Conservation (phyloP, 768 basidiomycete genomes). For the Hebeloma cylindrosporum region DNA sequence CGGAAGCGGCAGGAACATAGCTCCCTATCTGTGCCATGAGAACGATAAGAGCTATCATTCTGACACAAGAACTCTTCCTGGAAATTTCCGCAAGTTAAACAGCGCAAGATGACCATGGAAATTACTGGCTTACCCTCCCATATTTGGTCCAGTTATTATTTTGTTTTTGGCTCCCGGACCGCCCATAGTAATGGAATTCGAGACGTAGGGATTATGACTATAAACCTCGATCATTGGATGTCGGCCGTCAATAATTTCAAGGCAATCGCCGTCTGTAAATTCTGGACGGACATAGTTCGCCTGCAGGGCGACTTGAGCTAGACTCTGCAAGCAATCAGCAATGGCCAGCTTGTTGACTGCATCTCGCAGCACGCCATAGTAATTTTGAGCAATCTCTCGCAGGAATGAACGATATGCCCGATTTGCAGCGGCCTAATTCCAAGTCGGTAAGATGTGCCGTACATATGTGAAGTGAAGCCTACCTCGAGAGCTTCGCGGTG, state of each 20-base stretch:
- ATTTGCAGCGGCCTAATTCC: slow-evolving; percentile 53
- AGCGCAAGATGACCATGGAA: not conserved
- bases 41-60: slow-evolving; percentile 75
- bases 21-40: slow-evolving; percentile 93
- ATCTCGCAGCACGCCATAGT: slow-evolving; percentile 72
- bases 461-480: not conserved
- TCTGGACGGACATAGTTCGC: slow-evolving; percentile 76
- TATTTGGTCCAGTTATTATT: slow-evolving; percentile 84
- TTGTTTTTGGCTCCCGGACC: slow-evolving; percentile 51
- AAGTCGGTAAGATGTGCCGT: not conserved
- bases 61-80: slow-evolving; percentile 82
- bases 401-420: slow-evolving; percentile 70
- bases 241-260: slow-evolving; percentile 81
- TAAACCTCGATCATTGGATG: slow-evolving; percentile 93
- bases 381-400: slow-evolving; percentile 59
- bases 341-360: slow-evolving; percentile 78
- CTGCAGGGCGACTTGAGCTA: slow-evolving; percentile 77
- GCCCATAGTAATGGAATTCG: slow-evolving; percentile 75
- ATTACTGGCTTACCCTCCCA: slow-evolving; percentile 57
- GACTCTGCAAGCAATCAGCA: slow-evolving; percentile 84
- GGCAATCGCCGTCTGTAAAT: slow-evolving; percentile 62
- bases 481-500: slow-evolving; percentile 69
- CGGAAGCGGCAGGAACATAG: slow-evolving; percentile 81
- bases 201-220: slow-evolving; percentile 78
- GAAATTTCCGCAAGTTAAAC: slow-evolving; percentile 2